Evolutionary conservation across 257 asterid genomes (phyloP).

Genomic region (Rehmannia glutinosa): DNA sequence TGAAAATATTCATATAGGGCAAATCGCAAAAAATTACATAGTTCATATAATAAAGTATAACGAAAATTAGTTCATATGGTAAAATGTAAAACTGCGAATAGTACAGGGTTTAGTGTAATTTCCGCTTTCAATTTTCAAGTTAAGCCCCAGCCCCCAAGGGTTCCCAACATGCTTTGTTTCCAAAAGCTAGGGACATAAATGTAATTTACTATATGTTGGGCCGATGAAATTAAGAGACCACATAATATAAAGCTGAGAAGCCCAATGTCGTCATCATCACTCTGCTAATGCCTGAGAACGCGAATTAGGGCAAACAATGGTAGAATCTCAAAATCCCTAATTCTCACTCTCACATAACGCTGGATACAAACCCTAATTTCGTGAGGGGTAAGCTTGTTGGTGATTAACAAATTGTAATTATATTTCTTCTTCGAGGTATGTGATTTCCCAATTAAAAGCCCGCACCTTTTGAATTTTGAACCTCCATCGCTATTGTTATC

Average conservation of each 20-base stretch:
- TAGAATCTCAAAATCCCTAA: constrained; percentile 4
- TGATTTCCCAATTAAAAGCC: constrained; percentile 1
- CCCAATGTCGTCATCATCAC: neutral
- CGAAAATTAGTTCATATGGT: too few relatives aligned
- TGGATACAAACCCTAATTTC: constrained; percentile 9
- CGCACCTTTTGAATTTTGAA: constrained; percentile 1
- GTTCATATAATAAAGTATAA: too few relatives aligned
- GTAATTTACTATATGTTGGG: neutral
- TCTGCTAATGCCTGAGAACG: neutral
- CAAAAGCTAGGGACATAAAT: neutral
- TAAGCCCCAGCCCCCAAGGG: too few relatives aligned
- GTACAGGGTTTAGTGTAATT: too few relatives aligned
- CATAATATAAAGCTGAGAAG: neutral
- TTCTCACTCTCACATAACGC: constrained; percentile 3
- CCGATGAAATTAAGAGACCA: neutral
- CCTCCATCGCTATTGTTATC: neutral
- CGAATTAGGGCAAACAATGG: constrained; percentile 32
- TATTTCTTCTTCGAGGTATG: constrained; percentile 22
- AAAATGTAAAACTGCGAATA: too few relatives aligned
- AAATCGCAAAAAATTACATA: too few relatives aligned
- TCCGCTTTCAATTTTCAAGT: too few relatives aligned
- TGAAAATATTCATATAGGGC: too few relatives aligned
- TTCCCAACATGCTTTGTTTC: too few relatives aligned
- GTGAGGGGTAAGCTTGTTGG: constrained; percentile 9
- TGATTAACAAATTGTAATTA: neutral